phyloP scores from a whole-genome alignment of 345 rosid species.

The Dovyalis caffra region DNA sequence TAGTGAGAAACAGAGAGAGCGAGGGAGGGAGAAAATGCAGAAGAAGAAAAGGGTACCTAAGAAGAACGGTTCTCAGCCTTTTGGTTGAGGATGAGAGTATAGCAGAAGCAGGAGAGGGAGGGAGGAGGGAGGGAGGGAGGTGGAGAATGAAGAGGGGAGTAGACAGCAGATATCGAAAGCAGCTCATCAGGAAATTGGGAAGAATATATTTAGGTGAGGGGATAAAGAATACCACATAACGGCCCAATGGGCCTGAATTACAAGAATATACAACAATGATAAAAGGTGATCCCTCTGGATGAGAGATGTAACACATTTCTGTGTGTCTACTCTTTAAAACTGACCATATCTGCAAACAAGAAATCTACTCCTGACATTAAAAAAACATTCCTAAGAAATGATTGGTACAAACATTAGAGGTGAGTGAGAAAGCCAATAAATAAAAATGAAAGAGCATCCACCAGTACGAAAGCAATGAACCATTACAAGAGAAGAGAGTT shows the following conservation, averaged over 20 bases:
- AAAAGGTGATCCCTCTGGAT: conserved; percentile 19
- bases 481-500: conserved; percentile 17
- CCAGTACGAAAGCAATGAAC: conserved; percentile 17
- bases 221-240: conserved; percentile 10
- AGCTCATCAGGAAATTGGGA: not conserved
- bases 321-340: conserved; percentile 25
- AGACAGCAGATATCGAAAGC: not conserved
- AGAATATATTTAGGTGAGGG: not conserved
- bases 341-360: conserved; percentile 19
- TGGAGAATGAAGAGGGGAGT: not conserved
- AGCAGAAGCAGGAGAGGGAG: not conserved
- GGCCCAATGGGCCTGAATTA: conserved; percentile 19
- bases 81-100: not conserved
- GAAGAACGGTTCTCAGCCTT: not conserved
- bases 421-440: not conserved
- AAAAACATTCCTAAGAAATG: conserved; percentile 12
- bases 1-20: conserved; percentile 1
- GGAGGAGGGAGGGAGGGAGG: conserved; percentile 5
- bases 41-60: not conserved
- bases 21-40: conserved; percentile 11
- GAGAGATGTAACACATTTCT: not conserved
- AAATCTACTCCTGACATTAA: conserved; percentile 13
- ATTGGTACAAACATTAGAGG: conserved; percentile 8
- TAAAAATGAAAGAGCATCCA: conserved; percentile 21
- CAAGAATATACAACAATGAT: conserved; percentile 24